Evolutionary conservation across 2,329 filamentous ascomycete genomes (phyloP).

Genomic region (Fusarium bulbicola): DNA sequence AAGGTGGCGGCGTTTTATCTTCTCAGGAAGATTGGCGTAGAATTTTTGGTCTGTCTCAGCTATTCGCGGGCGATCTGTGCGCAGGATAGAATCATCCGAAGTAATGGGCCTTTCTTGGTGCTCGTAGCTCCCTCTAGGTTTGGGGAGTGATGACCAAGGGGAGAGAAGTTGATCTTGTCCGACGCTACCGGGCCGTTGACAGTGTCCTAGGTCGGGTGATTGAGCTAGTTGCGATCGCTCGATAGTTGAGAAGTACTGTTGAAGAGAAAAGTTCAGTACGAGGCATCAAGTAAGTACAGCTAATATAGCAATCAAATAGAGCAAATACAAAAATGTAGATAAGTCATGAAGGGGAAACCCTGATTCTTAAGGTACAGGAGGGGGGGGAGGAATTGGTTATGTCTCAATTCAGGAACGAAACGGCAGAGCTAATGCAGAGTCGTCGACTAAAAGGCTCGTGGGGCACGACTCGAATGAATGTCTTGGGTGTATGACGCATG

Average conservation of each 20-base stretch:
- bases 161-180: conserved; percentile 27
- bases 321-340: conserved; percentile 3
- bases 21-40: conserved; percentile 76
- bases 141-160: conserved; percentile 18
- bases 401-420: conserved; percentile 53
- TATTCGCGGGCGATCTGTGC: conserved; percentile 43
- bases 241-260: conserved; percentile 76
- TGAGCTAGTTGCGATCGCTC: conserved; percentile 75
- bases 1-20: conserved; percentile 75
- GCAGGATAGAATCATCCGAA: conserved; percentile 26
- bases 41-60: conserved; percentile 70
- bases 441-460: conserved; percentile 33
- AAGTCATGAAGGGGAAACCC: conserved; percentile 31
- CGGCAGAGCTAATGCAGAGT: conserved; percentile 33
- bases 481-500: conserved; percentile 35
- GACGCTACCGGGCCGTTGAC: conserved; percentile 28
- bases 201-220: conserved; percentile 35
- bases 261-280: conserved; percentile 27
- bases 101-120: conserved; percentile 26
- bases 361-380: conserved; percentile 40
- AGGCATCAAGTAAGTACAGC: background rate
- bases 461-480: conserved; percentile 35
- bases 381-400: conserved; percentile 47
- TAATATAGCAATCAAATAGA: conserved; percentile 8
- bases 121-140: conserved; percentile 24